A percentile compares a stretch with the other conserved stretches of the same genome.
These are phyloP conservation scores for Alternaria ethzedia DNA, from an alignment of 2,329 filamentous ascomycete genomes.

Conservation along the genomic window DNA sequence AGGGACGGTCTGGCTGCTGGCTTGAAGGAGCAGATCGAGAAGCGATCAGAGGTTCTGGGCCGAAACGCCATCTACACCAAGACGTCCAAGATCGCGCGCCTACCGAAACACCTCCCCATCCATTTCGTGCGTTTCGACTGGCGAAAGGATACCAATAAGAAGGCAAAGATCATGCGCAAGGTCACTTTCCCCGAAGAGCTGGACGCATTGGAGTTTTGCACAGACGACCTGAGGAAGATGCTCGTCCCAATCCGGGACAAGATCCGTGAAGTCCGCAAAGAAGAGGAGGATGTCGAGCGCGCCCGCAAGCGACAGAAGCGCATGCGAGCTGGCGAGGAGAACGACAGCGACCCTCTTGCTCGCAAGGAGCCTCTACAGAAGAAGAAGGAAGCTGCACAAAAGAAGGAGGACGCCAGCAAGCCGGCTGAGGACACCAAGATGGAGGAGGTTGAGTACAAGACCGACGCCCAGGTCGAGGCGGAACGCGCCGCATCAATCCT, in stretches of 20 bases:
- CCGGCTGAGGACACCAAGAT: conserved; percentile 68
- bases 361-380: conserved; percentile 59
- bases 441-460: conserved; percentile 80
- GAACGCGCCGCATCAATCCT: conserved; percentile 79
- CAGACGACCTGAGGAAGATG: conserved; percentile 81
- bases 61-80: conserved; percentile 88
- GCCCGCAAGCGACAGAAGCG: conserved; percentile 90
- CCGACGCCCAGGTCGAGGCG: conserved; percentile 88
- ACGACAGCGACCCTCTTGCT: conserved; percentile 51
- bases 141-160: conserved; percentile 94
- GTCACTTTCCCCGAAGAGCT: conserved; percentile 94
- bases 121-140: conserved; percentile 99
- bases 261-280: conserved; percentile 92
- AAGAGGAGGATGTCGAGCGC: conserved; percentile 90
- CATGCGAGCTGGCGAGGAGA: conserved; percentile 62
- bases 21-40: conserved; percentile 88
- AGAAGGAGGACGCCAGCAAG: conserved; percentile 61
- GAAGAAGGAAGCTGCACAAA: conserved; percentile 54
- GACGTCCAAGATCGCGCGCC: conserved; percentile 83
- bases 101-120: conserved; percentile 94
- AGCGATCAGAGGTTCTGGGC: conserved; percentile 77
- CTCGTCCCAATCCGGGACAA: conserved; percentile 94
- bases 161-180: conserved; percentile 99
- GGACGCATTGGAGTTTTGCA: conserved; percentile 93
- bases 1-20: conserved; percentile 84